phyloP scores from a whole-genome alignment of 176 grass and related monocot species.

The Avena insularis region DNA sequence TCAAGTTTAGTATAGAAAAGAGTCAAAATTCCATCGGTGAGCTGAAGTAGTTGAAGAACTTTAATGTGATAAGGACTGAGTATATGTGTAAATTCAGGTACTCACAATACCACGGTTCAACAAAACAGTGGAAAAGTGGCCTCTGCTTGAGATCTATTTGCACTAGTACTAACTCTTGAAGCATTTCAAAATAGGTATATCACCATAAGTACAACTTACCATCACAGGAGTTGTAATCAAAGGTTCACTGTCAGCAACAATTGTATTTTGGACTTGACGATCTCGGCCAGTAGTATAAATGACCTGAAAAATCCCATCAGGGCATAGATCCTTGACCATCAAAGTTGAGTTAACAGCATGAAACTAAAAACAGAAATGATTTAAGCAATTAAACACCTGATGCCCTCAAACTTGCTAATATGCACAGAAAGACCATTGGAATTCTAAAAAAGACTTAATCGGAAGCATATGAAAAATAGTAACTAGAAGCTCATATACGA shows the following conservation, averaged over 20 bases:
- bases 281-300: slow-evolving; percentile 90
- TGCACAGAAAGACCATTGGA: not conserved
- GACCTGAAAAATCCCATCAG: slow-evolving; percentile 53
- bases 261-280: slow-evolving; percentile 75
- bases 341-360: slow-evolving; percentile 9
- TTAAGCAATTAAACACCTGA: slow-evolving; percentile 18
- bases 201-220: slow-evolving; percentile 46
- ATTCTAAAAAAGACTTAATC: not conserved
- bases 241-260: slow-evolving; percentile 76
- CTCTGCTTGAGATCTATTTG: slow-evolving; percentile 27
- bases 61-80: not conserved
- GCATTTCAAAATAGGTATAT: slow-evolving; percentile 37
- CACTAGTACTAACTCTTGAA: slow-evolving; percentile 7
- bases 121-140: slow-evolving; percentile 19
- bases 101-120: slow-evolving; percentile 18
- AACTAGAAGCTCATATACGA: slow-evolving; percentile 16
- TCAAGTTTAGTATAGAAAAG: slow-evolving; percentile 24
- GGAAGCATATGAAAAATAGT: not conserved
- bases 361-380: slow-evolving; percentile 11
- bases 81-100: slow-evolving; percentile 26
- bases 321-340: slow-evolving; percentile 18
- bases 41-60: slow-evolving; percentile 22
- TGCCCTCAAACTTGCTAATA: slow-evolving; percentile 24
- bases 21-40: not conserved
- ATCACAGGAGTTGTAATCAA: slow-evolving; percentile 72